Evolutionary conservation across 306 rosid species (phyloP).

Genomic region (Medicago arabica): DNA sequence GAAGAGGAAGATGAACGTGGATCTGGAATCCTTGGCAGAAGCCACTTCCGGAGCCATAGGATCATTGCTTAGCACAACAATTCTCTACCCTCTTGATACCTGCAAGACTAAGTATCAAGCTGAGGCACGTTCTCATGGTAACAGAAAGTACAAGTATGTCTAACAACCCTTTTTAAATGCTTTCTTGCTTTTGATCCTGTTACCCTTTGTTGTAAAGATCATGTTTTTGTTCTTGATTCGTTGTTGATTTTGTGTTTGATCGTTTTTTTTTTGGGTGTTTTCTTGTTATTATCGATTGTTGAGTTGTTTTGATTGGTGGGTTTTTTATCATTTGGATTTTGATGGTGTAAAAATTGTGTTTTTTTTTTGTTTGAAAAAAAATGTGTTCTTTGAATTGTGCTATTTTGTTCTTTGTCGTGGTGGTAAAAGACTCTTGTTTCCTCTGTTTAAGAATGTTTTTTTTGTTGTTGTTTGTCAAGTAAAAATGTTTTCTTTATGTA

Average conservation of each 20-base stretch:
- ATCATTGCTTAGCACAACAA: conserved; percentile 87
- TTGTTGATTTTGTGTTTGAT: not conserved
- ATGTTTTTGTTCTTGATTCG: not conserved
- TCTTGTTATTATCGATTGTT: conserved; percentile 8
- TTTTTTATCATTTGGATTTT: not conserved
- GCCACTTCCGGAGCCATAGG: conserved; percentile 99
- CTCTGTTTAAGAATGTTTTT: not conserved
- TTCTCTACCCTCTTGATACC: conserved; percentile 93
- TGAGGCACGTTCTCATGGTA: conserved; percentile 75
- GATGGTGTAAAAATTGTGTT: not conserved
- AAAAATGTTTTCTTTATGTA: not conserved
- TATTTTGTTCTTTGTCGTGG: not conserved
- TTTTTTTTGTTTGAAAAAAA: not conserved
- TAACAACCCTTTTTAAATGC: not conserved
- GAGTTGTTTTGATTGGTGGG: not conserved
- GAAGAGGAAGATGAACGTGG: conserved; percentile 60
- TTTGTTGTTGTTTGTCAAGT: not conserved
- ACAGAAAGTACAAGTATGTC: conserved; percentile 64
- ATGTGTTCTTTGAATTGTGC: conserved; percentile 11
- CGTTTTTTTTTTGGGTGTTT: too few species aligned
- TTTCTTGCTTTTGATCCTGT: conserved; percentile 19
- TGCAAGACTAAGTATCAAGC: conserved; percentile 97
- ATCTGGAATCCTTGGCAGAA: conserved; percentile 94
- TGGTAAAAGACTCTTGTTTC: not conserved
- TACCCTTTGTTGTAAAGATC: not conserved